These are phyloP conservation scores for Termitomyces sp. DNA, from an alignment of 768 basidiomycete genomes.

Conservation along the genomic window DNA sequence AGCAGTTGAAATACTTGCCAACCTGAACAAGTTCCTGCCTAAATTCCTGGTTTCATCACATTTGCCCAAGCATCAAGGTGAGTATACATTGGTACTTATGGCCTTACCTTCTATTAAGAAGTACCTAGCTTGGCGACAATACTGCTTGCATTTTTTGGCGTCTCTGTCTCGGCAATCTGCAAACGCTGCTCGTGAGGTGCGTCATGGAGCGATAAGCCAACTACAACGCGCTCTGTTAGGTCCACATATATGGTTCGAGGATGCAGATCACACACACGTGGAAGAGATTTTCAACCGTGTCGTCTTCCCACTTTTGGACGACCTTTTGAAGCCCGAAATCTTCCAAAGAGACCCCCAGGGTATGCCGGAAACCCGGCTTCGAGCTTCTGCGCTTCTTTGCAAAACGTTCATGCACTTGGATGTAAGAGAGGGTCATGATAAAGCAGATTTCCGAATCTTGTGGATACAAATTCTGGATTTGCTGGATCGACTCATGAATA, in stretches of 20 bases:
- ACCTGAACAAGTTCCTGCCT: constrained; percentile 64
- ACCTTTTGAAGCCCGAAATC: constrained; percentile 81
- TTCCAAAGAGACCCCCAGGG: constrained; percentile 77
- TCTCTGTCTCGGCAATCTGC: constrained; percentile 79
- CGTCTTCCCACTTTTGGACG: constrained; percentile 89
- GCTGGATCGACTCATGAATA: constrained; percentile 84
- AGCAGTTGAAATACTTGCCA: constrained; percentile 77
- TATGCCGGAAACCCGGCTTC: constrained; percentile 87
- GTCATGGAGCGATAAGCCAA: constrained; percentile 74
- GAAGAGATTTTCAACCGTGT: constrained; percentile 86
- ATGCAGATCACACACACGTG: constrained; percentile 57
- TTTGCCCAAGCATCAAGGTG: constrained; percentile 41
- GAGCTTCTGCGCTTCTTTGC: constrained; percentile 87
- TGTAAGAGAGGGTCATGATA: constrained; percentile 58
- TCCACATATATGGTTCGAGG: constrained; percentile 60
- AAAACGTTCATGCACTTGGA: constrained; percentile 96
- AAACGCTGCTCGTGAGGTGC: constrained; percentile 80
- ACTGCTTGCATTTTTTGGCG: constrained; percentile 69
- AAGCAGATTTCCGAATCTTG: constrained; percentile 63
- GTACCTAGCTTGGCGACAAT: constrained; percentile 67
- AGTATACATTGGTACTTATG: background rate
- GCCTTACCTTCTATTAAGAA: constrained; percentile 1
- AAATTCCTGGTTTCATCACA: constrained; percentile 50
- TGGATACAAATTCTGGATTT: constrained; percentile 91
- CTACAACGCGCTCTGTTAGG: constrained; percentile 85